A percentile compares a stretch with the other conserved stretches of the same genome.
phyloP scores from a whole-genome alignment of 2,329 filamentous ascomycete species.

The Xylaria sp. region DNA sequence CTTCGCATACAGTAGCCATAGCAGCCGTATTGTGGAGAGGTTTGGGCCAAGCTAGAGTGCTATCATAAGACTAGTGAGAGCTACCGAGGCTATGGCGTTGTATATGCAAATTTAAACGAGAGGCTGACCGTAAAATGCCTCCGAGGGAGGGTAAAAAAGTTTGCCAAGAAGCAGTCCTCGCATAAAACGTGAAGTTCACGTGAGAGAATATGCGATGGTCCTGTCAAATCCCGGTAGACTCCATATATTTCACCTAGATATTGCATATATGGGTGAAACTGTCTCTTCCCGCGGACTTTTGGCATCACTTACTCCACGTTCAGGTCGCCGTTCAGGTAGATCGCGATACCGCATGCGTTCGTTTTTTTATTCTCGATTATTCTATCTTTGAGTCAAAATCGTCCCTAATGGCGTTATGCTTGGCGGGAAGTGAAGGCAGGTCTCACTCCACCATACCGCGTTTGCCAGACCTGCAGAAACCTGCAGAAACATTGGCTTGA shows the following conservation, averaged over 20 bases:
- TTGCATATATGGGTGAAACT: conserved; percentile 4
- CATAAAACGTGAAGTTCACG: neutral
- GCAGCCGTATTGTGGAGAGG: neutral
- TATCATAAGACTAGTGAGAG: neutral
- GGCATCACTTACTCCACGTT: neutral
- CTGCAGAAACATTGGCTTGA: conserved; percentile 21
- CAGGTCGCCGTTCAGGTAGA: neutral
- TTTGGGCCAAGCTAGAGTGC: neutral
- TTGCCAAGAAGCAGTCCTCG: neutral
- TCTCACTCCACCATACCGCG: conserved; percentile 9
- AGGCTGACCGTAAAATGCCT: neutral
- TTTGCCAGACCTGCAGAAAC: conserved; percentile 4
- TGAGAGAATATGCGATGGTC: neutral
- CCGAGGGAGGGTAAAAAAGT: neutral
- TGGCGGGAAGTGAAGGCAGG: conserved; percentile 7
- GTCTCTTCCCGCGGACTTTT: neutral
- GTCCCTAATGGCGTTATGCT: neutral
- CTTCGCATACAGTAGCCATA: neutral
- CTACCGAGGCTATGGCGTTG: neutral
- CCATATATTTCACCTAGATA: conserved; percentile 1
- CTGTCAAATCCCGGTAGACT: conserved; percentile 17
- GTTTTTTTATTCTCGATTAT: conserved; percentile 15
- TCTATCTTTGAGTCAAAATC: conserved; percentile 8
- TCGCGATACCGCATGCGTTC: neutral
- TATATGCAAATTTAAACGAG: neutral